Percentiles rank a stretch among this genome's conserved stretches.
phyloP scores from a whole-genome alignment of 768 basidiomycete genomes.

The Austroboletus eburneus region DNA sequence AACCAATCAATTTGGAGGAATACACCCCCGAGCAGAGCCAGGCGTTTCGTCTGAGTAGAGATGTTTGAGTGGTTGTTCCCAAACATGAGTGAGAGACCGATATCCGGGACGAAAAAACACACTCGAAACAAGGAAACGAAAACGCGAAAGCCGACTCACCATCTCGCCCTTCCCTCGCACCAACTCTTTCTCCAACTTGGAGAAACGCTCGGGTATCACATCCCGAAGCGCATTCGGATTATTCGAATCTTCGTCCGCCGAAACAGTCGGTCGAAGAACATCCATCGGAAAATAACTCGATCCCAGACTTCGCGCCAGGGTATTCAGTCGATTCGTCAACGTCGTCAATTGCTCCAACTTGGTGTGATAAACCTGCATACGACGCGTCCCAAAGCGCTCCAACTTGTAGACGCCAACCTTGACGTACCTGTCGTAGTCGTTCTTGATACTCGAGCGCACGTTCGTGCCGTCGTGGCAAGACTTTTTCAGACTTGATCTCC shows the following conservation, averaged over 20 bases:
- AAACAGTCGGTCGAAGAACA: slow-evolving; percentile 44
- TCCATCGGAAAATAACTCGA: slow-evolving; percentile 55
- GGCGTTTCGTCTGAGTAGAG: slow-evolving; percentile 55
- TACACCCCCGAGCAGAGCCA: slow-evolving; percentile 55
- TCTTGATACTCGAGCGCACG: slow-evolving; percentile 68
- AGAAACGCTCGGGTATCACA: slow-evolving; percentile 77
- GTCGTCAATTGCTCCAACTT: slow-evolving; percentile 74
- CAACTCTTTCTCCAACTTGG: slow-evolving; percentile 78
- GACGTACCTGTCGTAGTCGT: slow-evolving; percentile 68
- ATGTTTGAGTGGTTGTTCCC: not conserved
- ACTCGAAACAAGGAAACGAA: not conserved
- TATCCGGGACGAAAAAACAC: too few species aligned
- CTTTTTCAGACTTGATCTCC: slow-evolving; percentile 67
- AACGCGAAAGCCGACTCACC: slow-evolving; percentile 39
- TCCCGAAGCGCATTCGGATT: slow-evolving; percentile 49
- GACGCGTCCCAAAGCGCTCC: not conserved
- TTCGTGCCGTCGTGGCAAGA: slow-evolving; percentile 70
- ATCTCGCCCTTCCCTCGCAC: slow-evolving; percentile 84
- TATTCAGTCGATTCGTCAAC: slow-evolving; percentile 59
- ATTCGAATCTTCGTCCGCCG: slow-evolving; percentile 38
- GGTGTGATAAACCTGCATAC: slow-evolving; percentile 59
- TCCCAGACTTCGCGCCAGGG: slow-evolving; percentile 58
- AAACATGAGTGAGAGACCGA: not conserved
- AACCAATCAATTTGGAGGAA: slow-evolving; percentile 81
- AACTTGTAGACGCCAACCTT: not conserved